Percentiles rank a stretch among this genome's conserved stretches.
Conservation (phyloP, 768 basidiomycete species). For the Suillus lakei region DNA sequence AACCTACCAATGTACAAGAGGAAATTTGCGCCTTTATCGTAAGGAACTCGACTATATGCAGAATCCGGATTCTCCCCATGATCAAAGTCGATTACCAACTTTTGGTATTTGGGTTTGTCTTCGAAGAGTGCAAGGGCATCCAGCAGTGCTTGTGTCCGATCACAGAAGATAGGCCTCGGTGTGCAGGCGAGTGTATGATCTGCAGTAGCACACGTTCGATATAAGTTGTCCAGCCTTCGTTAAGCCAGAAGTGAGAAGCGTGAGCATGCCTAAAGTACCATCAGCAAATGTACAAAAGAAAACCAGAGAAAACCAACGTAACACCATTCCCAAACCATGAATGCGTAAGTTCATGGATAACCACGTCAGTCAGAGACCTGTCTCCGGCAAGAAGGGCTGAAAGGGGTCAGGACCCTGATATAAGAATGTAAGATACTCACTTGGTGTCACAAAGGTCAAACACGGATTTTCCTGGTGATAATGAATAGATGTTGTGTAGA, state of each 20-base stretch:
- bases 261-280: slow-evolving; percentile 38
- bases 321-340: slow-evolving; percentile 62
- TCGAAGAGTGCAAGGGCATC: slow-evolving; percentile 51
- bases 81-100: slow-evolving; percentile 55
- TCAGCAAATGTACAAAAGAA: slow-evolving; percentile 4
- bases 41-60: slow-evolving; percentile 54
- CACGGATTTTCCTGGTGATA: slow-evolving; percentile 53
- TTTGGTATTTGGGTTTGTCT: slow-evolving; percentile 50
- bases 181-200: slow-evolving; percentile 49
- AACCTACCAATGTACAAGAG: slow-evolving; percentile 53
- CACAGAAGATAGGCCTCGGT: slow-evolving; percentile 54
- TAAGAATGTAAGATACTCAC: slow-evolving; percentile 25
- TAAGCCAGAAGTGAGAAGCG: slow-evolving; percentile 54
- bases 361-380: slow-evolving; percentile 56
- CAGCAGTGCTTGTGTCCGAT: slow-evolving; percentile 49
- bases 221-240: slow-evolving; percentile 66
- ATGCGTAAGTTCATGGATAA: slow-evolving; percentile 57
- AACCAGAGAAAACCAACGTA: slow-evolving; percentile 36
- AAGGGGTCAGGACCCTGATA: slow-evolving; percentile 4
- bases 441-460: slow-evolving; percentile 57
- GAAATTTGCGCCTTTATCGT: slow-evolving; percentile 63
- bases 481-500: neutral
- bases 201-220: slow-evolving; percentile 57
- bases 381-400: slow-evolving; percentile 60
- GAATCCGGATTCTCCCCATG: slow-evolving; percentile 53